phyloP scores from a whole-genome alignment of 345 rosid genomes.

The Aquilaria sinensis region DNA sequence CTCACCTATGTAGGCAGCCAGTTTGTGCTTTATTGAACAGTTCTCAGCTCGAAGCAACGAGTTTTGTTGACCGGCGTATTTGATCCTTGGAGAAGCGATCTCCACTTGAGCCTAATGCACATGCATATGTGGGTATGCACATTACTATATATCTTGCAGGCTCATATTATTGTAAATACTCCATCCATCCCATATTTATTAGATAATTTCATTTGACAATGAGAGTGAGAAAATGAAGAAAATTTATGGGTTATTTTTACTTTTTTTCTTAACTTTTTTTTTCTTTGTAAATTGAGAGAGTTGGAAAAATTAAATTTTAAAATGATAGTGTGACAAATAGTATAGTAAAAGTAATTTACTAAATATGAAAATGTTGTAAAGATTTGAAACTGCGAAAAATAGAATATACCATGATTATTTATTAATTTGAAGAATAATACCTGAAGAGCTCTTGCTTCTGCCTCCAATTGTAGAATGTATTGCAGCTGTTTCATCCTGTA shows the following conservation, averaged over 20 bases:
- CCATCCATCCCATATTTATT: too few relatives aligned
- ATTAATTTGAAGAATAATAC: not conserved
- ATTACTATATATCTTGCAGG: too few relatives aligned
- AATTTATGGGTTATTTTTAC: too few relatives aligned
- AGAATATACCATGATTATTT: too few relatives aligned
- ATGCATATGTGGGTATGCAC: too few relatives aligned
- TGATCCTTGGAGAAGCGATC: slow-evolving; percentile 4
- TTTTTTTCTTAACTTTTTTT: too few relatives aligned
- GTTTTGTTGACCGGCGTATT: slow-evolving; percentile 9
- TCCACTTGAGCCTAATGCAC: slow-evolving; percentile 6
- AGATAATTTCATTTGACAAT: too few relatives aligned
- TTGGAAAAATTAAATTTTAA: too few relatives aligned
- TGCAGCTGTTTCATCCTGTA: slow-evolving; percentile 15
- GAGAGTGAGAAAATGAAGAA: too few relatives aligned
- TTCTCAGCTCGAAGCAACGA: slow-evolving; percentile 19
- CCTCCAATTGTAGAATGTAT: slow-evolving; percentile 8
- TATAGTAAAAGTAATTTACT: not conserved
- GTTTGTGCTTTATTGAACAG: slow-evolving; percentile 8
- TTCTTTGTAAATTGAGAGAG: too few relatives aligned
- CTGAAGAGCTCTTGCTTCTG: slow-evolving; percentile 16
- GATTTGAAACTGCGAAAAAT: too few relatives aligned
- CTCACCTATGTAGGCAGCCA: not conserved
- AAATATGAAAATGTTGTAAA: not conserved
- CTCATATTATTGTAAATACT: too few relatives aligned
- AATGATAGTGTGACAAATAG: not conserved